Evolutionary conservation across 805 yeast genomes (phyloP).

Genomic region (Zygosaccharomyces bisporus): DNA sequence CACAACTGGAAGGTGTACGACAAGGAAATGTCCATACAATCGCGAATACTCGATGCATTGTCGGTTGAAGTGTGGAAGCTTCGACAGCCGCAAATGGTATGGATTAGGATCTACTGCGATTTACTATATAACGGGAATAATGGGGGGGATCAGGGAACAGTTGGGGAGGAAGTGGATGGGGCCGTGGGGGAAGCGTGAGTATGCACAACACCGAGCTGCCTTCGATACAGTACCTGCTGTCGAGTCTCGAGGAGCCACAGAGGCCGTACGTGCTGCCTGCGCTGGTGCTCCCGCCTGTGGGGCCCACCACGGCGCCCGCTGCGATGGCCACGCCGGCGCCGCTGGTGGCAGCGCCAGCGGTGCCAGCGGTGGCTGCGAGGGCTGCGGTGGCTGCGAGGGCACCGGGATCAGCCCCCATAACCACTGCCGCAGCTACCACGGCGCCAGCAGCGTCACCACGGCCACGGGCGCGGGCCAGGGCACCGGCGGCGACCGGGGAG

Average conservation of each 20-base stretch:
- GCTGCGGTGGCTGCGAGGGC: too few relatives aligned
- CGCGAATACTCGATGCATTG: conserved; percentile 6
- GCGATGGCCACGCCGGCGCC: background rate
- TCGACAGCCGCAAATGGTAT: background rate
- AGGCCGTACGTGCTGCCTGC: conserved; percentile 6
- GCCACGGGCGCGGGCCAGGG: background rate
- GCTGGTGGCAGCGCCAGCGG: background rate
- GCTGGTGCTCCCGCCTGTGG: conserved; percentile 2
- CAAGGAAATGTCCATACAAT: conserved; percentile 8
- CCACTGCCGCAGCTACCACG: too few relatives aligned
- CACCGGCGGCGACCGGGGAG: background rate
- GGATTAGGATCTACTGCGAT: conserved; percentile 4
- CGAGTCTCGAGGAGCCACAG: conserved; percentile 4
- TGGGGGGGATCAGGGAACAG: background rate
- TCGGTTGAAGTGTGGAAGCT: conserved; percentile 1
- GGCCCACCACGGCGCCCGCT: background rate
- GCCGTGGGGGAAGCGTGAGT: background rate
- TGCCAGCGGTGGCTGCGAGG: conserved; percentile 1
- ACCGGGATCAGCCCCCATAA: too few relatives aligned
- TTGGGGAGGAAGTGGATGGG: background rate
- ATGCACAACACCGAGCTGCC: conserved; percentile 9
- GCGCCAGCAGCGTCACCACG: background rate
- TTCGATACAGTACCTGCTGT: conserved; percentile 10
- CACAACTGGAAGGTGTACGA: conserved; percentile 4
- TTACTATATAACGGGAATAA: conserved; percentile 4